Conservation (phyloP, 805 yeast genomes). For the Hanseniaspora nectarophila region DNA sequence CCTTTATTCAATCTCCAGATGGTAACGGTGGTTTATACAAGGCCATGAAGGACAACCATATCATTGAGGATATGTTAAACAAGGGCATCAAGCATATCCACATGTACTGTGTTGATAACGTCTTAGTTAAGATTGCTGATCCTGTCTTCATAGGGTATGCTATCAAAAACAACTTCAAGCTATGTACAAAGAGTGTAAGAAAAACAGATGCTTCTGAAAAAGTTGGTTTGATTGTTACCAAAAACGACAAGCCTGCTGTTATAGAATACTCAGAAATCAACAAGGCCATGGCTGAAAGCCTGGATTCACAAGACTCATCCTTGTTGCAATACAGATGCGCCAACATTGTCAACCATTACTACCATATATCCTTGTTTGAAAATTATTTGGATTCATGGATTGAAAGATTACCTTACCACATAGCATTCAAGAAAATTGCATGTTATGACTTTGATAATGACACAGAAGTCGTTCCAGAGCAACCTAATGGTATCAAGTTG, state of each 20-base stretch:
- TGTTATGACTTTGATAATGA: slow-evolving; percentile 39
- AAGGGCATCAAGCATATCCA: slow-evolving; percentile 80
- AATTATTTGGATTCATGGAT: slow-evolving; percentile 58
- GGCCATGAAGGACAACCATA: slow-evolving; percentile 54
- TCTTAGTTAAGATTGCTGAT: slow-evolving; percentile 83
- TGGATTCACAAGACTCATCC: slow-evolving; percentile 41
- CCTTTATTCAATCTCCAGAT: slow-evolving; percentile 78
- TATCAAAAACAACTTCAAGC: slow-evolving; percentile 47
- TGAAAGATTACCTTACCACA: slow-evolving; percentile 73
- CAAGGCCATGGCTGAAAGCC: slow-evolving; percentile 53
- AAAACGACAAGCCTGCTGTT: slow-evolving; percentile 62
- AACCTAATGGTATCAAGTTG: slow-evolving; percentile 82
- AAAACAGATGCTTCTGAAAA: slow-evolving; percentile 77
- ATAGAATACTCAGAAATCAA: slow-evolving; percentile 91
- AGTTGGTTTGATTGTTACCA: slow-evolving; percentile 82
- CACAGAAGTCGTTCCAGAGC: slow-evolving; percentile 41
- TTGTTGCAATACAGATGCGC: slow-evolving; percentile 78
- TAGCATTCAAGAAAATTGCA: slow-evolving; percentile 83
- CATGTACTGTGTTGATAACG: slow-evolving; percentile 95
- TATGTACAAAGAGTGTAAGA: slow-evolving; percentile 91
- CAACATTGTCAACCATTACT: slow-evolving; percentile 93
- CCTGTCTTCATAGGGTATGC: slow-evolving; percentile 80
- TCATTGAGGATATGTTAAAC: slow-evolving; percentile 52
- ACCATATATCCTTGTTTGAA: slow-evolving; percentile 62
- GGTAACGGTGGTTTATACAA: slow-evolving; percentile 96